These are phyloP conservation scores for Euryodendron excelsum DNA, from an alignment of 148 eudicot species.

Conservation along the genomic window DNA sequence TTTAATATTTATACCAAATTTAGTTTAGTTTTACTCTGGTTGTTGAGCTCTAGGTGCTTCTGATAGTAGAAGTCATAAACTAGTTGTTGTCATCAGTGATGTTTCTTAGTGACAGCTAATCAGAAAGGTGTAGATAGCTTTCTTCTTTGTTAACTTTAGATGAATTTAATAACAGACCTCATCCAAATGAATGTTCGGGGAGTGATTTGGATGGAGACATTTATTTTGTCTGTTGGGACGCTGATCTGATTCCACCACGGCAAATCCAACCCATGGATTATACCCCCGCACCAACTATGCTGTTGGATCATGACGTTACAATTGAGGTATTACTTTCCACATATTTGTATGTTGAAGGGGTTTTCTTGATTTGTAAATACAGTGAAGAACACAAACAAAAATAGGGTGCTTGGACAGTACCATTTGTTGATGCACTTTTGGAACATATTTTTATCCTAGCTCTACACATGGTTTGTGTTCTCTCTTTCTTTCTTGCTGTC, in stretches of 20 bases:
- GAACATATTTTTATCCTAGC: neutral
- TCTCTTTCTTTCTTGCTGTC: neutral
- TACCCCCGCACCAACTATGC: conserved; percentile 40
- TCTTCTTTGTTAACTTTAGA: neutral
- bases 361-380: neutral
- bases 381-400: neutral
- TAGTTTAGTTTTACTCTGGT: neutral
- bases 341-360: neutral
- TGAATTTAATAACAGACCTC: conserved; percentile 51
- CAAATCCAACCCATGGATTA: conserved; percentile 72
- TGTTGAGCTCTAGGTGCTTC: neutral
- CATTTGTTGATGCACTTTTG: neutral
- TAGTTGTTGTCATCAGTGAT: neutral
- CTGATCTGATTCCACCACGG: conserved; percentile 60
- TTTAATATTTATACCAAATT: neutral
- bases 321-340: conserved; percentile 39
- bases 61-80: too few species aligned
- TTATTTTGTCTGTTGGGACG: conserved; percentile 92
- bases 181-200: conserved; percentile 95
- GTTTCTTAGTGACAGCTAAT: neutral
- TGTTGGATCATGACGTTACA: conserved; percentile 67
- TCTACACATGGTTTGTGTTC: neutral
- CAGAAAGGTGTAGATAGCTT: neutral
- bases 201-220: conserved; percentile 96
- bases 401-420: neutral